Percentiles rank a stretch among this genome's conserved stretches.
phyloP scores from a whole-genome alignment of 2,329 filamentous ascomycete species.

The Beauveria caledonica region DNA sequence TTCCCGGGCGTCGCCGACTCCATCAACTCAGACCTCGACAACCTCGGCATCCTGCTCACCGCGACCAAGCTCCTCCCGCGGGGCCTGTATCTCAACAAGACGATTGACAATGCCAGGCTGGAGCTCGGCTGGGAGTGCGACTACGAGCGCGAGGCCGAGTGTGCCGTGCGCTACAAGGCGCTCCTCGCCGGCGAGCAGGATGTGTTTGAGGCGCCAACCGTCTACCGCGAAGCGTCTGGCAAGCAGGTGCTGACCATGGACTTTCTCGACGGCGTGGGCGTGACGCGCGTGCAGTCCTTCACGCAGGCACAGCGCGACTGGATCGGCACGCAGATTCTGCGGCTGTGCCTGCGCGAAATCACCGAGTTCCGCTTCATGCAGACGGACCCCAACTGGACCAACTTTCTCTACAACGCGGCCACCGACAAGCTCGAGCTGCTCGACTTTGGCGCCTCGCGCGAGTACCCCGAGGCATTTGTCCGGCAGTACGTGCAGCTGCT shows the following conservation, averaged over 20 bases:
- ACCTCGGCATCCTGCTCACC: conserved; percentile 81
- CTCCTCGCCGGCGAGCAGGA: conserved; percentile 60
- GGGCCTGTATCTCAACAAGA: conserved; percentile 91
- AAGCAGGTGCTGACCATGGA: conserved; percentile 89
- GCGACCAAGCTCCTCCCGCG: conserved; percentile 85
- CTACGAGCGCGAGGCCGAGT: conserved; percentile 81
- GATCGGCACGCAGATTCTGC: conserved; percentile 90
- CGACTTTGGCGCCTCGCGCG: conserved; percentile 89
- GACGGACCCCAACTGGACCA: conserved; percentile 99
- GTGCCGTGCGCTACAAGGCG: conserved; percentile 64
- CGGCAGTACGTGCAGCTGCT: conserved; percentile 72
- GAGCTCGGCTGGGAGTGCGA: conserved; percentile 97
- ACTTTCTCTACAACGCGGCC: conserved; percentile 80
- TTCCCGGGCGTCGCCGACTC: conserved; percentile 94
- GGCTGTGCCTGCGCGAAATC: conserved; percentile 86
- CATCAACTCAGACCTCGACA: conserved; percentile 93
- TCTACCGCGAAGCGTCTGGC: conserved; percentile 72
- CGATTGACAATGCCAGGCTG: conserved; percentile 85
- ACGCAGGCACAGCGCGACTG: conserved; percentile 82
- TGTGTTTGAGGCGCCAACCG: conserved; percentile 70
- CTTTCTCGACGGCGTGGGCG: conserved; percentile 75
- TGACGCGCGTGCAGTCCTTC: conserved; percentile 71
- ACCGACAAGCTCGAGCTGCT: conserved; percentile 75
- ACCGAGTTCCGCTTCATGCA: conserved; percentile 97
- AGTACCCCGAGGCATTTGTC: conserved; percentile 75